Evolutionary conservation across 148 eudicot species (phyloP).

Genomic region (Rhododendron griersonianum): DNA sequence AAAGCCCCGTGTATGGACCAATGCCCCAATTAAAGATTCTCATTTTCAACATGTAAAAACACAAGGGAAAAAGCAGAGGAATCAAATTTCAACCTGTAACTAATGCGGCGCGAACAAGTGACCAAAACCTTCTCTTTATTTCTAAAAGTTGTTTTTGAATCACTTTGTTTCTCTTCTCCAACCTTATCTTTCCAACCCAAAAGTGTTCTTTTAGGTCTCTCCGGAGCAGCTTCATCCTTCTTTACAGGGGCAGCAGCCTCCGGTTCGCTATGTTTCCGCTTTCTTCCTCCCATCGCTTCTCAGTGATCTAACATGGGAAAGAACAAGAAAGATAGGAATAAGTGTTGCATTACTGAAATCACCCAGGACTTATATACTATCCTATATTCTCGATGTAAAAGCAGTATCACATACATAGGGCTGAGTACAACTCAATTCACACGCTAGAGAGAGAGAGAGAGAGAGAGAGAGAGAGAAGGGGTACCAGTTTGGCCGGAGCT

Average conservation of each 20-base stretch:
- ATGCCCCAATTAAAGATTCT: background rate
- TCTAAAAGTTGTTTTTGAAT: conserved; percentile 23
- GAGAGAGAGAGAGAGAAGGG: background rate
- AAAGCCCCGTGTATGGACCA: background rate
- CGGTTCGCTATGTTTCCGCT: conserved; percentile 69
- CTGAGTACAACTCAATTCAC: too few species aligned
- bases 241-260: conserved; percentile 26
- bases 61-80: background rate
- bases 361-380: too few species aligned
- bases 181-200: conserved; percentile 65
- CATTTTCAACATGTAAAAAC: background rate
- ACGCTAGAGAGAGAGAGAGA: background rate
- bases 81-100: conserved; percentile 20
- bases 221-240: conserved; percentile 44
- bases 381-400: too few species aligned
- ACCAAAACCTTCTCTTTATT: conserved; percentile 61
- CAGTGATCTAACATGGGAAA: background rate
- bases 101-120: conserved; percentile 65
- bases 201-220: conserved; percentile 66
- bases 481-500: background rate
- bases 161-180: conserved; percentile 1
- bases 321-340: background rate
- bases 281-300: conserved; percentile 45
- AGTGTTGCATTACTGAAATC: background rate
- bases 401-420: too few species aligned